Evolutionary conservation across 257 asterid species (phyloP), one percentile per base, ranked within the genome.

Genomic region (Rauvolfia tetraphylla): DNA sequence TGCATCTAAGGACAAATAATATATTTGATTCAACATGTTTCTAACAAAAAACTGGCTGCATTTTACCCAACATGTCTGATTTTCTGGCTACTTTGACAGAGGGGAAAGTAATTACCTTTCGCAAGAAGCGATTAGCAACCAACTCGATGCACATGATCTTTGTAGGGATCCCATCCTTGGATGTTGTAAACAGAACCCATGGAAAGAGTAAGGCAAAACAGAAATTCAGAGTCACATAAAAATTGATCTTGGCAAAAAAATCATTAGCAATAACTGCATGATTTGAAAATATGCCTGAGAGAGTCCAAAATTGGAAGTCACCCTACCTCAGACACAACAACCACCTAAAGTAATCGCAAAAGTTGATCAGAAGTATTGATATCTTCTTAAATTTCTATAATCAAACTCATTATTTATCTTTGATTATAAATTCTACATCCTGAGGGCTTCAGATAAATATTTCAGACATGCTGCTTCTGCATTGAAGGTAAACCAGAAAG

Each of bases 71-170:
- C 67, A 25, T 38, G 68, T 78, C 57, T 34, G 27, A 36, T 65
- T 76, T 72, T 76, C 81, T 25, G 42, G 22, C 17, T 58, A 81
- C 73, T 74, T n/a, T 51, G 72, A 79, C 73, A 72, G 78, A 80
- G 67, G 36, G 36, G 3, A 41, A 63, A 73, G 77, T 57, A 75
- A 75, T 71, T 88, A 95, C 99, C 98, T 86, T 95, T 66, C 98
- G 92, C 86, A 95, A 86, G 90, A 95, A 95, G 84, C 99, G 97
- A 84, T 95, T 89, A n/a, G 90, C 98, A 20, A 92, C 97, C 89
- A 95, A 81, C 89, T 95, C 99, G 79, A 92, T 83, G 86, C 98
- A 92, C 97, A 92, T 92, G 33, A 82, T 75, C 88, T 81, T 89
- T 57, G 73, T 79, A 81, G 73, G 44, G 25, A 78, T 83, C 74